Conservation (phyloP, 2,329 filamentous ascomycete genomes). For the Metarhizium guizhouense region DNA sequence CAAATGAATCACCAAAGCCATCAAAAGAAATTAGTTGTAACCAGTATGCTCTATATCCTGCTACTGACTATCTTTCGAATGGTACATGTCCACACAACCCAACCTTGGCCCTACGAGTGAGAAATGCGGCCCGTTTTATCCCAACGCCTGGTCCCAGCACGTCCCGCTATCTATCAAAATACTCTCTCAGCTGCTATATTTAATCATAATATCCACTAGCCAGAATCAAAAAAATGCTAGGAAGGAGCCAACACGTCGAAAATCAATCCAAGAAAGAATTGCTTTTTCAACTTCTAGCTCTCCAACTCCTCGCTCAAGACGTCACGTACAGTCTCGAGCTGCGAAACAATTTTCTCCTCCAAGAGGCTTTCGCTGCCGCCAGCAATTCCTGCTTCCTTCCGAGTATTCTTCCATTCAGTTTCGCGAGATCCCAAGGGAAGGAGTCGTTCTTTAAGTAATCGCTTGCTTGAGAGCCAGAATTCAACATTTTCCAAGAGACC, state of each 20-base stretch:
- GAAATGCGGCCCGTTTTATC: slow-evolving; percentile 5
- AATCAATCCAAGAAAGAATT: background rate
- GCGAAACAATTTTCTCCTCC: slow-evolving; percentile 65
- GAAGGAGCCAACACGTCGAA: background rate
- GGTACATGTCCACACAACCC: background rate
- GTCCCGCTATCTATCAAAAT: slow-evolving; percentile 2
- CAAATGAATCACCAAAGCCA: background rate
- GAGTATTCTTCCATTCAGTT: slow-evolving; percentile 46
- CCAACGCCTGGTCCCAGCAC: slow-evolving; percentile 9
- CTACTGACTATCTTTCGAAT: background rate
- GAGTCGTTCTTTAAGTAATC: slow-evolving; percentile 62
- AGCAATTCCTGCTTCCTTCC: slow-evolving; percentile 23
- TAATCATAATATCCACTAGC: background rate
- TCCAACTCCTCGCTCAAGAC: slow-evolving; percentile 46
- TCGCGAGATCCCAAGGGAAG: slow-evolving; percentile 67
- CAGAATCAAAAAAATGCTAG: background rate
- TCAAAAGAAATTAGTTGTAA: background rate
- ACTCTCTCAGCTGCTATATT: slow-evolving; percentile 1
- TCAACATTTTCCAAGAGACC: slow-evolving; percentile 74
- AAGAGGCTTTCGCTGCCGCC: slow-evolving; percentile 51
- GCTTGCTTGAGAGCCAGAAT: slow-evolving; percentile 64
- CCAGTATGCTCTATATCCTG: background rate
- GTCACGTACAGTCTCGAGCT: slow-evolving; percentile 53
- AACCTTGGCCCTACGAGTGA: background rate
- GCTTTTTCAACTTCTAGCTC: slow-evolving; percentile 11